Evolutionary conservation across 2,329 filamentous ascomycete genomes (phyloP).

Genomic region (Botrytis pseudocinerea): DNA sequence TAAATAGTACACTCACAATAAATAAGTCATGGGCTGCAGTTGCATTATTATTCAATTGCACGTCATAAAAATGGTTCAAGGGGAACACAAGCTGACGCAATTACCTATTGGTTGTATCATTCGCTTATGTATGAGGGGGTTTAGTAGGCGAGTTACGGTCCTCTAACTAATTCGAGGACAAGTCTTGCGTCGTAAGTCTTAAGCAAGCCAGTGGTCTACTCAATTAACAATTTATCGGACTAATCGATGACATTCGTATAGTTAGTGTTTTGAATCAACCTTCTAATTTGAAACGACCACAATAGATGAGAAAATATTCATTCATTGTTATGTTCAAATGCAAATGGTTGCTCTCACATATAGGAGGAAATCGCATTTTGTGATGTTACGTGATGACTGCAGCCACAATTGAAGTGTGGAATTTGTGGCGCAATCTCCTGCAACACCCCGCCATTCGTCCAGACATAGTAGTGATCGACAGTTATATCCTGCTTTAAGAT

Average conservation of each 20-base stretch:
- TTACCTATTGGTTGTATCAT: not conserved
- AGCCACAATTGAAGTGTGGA: not conserved
- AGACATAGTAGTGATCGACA: constrained; percentile 4
- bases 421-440: constrained; percentile 10
- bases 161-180: not conserved
- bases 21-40: not conserved
- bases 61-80: not conserved
- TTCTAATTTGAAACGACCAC: not conserved
- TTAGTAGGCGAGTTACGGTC: not conserved
- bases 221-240: not conserved
- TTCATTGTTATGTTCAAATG: not conserved
- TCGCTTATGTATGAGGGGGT: not conserved
- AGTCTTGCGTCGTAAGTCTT: not conserved
- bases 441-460: not conserved
- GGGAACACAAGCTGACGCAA: not conserved
- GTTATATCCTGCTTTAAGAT: constrained; percentile 1
- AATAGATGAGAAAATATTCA: not conserved
- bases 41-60: not conserved
- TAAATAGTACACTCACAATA: not conserved
- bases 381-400: not conserved
- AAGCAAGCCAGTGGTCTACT: not conserved
- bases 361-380: not conserved
- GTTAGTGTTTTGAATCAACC: not conserved
- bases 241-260: not conserved
- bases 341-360: not conserved